These are phyloP conservation scores for Acanthamoeba divionensis DNA, from an alignment of 208 protist genomes.

Conservation along the genomic window DNA sequence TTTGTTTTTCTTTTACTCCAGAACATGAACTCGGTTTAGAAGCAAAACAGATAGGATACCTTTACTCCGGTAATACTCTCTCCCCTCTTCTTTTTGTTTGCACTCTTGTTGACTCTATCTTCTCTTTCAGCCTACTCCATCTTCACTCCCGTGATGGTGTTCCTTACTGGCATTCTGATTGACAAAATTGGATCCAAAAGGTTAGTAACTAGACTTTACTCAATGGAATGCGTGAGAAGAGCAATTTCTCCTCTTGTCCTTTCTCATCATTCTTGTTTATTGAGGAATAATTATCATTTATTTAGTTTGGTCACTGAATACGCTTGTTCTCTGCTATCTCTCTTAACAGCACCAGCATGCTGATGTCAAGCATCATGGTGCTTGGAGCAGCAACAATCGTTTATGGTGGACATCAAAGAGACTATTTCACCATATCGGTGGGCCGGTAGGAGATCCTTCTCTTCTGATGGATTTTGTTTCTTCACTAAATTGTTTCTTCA, in stretches of 20 bases:
- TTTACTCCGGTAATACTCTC: neutral
- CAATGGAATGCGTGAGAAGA: no score
- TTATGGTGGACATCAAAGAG: neutral
- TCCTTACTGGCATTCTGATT: slow-evolving; percentile 1
- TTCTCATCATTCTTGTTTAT: no score
- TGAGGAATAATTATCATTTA: no score
- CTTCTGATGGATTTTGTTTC: no score
- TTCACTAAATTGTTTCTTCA: no score
- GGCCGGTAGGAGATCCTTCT: no score
- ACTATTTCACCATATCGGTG: neutral
- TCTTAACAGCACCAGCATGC: neutral
- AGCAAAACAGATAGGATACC: neutral
- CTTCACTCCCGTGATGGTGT: slow-evolving; percentile 34
- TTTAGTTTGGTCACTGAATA: no score
- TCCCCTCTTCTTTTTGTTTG: neutral
- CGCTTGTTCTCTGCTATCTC: no score
- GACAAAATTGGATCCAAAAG: neutral
- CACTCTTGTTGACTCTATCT: neutral
- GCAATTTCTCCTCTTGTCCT: neutral
- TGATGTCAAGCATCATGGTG: slow-evolving; percentile 33
- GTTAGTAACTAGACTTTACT: no score
- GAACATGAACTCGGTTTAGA: slow-evolving; percentile 2
- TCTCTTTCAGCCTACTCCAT: slow-evolving; percentile 30
- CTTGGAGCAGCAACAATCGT: neutral
- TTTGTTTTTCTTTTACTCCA: neutral